Base-by-base conservation (phyloP, 768 basidiomycete species). In the Naganishia randhawae region DNA sequence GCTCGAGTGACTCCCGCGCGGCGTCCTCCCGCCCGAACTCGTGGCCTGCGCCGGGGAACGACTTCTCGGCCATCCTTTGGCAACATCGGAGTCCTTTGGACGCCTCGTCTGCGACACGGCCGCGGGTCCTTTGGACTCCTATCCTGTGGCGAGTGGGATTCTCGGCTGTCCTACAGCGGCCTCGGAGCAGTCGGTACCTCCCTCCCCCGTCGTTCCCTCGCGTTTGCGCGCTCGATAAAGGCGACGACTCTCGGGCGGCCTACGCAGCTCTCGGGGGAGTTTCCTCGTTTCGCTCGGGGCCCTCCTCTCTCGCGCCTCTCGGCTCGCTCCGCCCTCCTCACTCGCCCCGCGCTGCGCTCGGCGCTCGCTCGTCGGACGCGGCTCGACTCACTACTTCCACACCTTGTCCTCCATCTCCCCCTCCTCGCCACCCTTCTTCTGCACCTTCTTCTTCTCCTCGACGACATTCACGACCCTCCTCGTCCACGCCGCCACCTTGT, bases 311-410 rank as follows among this genome's bases (percentile, higher is more conserved):
- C 41, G 41, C 41, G 11, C 19, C 41, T 10, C 41, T 19, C 19
- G 11, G 41, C 50, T 50, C 50, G 50, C 50, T 50, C 50, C 50
- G n/a, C n/a, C 27, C 50, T n/a, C n/a, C n/a, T n/a, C n/a, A n/a
- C n/a, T n/a, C n/a, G n/a, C n/a, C n/a, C n/a, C n/a, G n/a, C n/a
- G n/a, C n/a, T n/a, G n/a, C n/a, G n/a, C n/a, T n/a, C n/a, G n/a
- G n/a, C n/a, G n/a, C n/a, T n/a, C n/a, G n/a, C n/a, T n/a, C n/a
- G n/a, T n/a, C 9, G 27, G 50, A 25, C 27, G 2, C 39, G 19
- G 35, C 52, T 29, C 0, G 41, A 71, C 78, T 72, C 67, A 80
- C 77, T 74, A 80, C 63, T 78, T 80, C 79, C 79, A 80, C 14
- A 72, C 55, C 73, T 80, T 80, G 61, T 76, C 73, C 57, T 75